Evolutionary conservation across 2,329 filamentous ascomycete genomes (phyloP), one percentile per base, ranked within the genome.

Genomic region (Colletotrichum endophyticum): DNA sequence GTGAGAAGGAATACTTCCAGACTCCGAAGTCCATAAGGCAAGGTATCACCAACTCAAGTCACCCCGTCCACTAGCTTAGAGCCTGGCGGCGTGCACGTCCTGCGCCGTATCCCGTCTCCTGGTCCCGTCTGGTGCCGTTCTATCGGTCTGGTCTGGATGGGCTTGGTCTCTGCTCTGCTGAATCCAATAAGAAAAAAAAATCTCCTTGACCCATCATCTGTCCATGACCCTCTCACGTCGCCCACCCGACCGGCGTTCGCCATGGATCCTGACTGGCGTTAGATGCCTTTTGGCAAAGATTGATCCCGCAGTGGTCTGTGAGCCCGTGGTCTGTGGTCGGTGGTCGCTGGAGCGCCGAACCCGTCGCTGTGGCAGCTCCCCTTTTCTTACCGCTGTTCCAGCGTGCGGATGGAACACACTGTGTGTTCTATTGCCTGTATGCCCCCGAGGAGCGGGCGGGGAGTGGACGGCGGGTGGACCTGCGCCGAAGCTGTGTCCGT

Each of bases 241-340:
- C 73, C 73, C 70, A 73, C 70, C 70, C 44, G 73, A 69, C 71
- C 73, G 73, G 70, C 49, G 70, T 34, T 75, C 44, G 44, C 56
- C 59, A 22, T 63, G 30, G 63, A 73, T 63, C 25, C 73, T 73
- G 70, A 49, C 73, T 68, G 73, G 73, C 70, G 73, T 76, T 73
- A 73, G 70, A 49, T 56, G 25, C 32, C 39, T 44, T 53, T 53
- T 53, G n/a, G 44, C n/a, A 53, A 53, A 53, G 44, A 22, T 53
- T 53, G 44, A 66, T 61, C 57, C 70, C 73, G 57, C 70, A 75
- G 59, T 73, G 73, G 73, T 75, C 68, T 72, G 68, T 75, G 72
- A 71, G 72, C 57, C 49, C 53, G 44, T 66, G 73, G 73, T 75
- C 73, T 63, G 73, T 76, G 73, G 57, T 56, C 39, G 34, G 30